These are phyloP conservation scores for Bacterosira constricta DNA, from an alignment of 108 stramenopile species.

Conservation along the genomic window DNA sequence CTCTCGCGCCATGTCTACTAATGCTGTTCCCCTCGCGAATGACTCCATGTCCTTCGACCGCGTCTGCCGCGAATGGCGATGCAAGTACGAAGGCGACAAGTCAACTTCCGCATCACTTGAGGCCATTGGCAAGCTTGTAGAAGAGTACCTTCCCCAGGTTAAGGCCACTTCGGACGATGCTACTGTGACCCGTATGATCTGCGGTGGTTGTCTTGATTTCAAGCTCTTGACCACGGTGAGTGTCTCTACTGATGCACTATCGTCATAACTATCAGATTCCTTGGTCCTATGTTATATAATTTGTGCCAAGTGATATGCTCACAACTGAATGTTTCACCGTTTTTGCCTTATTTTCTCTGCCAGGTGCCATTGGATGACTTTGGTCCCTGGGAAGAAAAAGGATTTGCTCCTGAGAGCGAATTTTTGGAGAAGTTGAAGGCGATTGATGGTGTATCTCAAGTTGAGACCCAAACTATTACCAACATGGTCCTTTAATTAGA, in stretches of 20 bases:
- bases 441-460: slow-evolving; percentile 84
- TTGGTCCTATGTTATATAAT: background rate
- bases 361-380: slow-evolving; percentile 75
- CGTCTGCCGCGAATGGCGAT: slow-evolving; percentile 89
- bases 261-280: background rate
- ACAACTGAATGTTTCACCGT: background rate
- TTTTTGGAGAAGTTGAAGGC: slow-evolving; percentile 86
- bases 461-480: slow-evolving; percentile 91
- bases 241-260: background rate
- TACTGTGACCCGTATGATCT: slow-evolving; percentile 84
- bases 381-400: slow-evolving; percentile 82
- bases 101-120: slow-evolving; percentile 71
- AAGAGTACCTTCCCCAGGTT: slow-evolving; percentile 79
- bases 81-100: slow-evolving; percentile 88
- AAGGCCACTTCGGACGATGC: slow-evolving; percentile 65
- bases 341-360: background rate
- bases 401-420: slow-evolving; percentile 75
- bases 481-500: slow-evolving; percentile 66
- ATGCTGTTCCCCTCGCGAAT: slow-evolving; percentile 77
- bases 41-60: slow-evolving; percentile 85
- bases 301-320: background rate
- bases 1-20: slow-evolving; percentile 44
- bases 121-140: slow-evolving; percentile 74
- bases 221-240: slow-evolving; percentile 81
- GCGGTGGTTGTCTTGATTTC: slow-evolving; percentile 87